Evolutionary conservation across 2,329 filamentous ascomycete species (phyloP).

Genomic region (Madurella fahalii): DNA sequence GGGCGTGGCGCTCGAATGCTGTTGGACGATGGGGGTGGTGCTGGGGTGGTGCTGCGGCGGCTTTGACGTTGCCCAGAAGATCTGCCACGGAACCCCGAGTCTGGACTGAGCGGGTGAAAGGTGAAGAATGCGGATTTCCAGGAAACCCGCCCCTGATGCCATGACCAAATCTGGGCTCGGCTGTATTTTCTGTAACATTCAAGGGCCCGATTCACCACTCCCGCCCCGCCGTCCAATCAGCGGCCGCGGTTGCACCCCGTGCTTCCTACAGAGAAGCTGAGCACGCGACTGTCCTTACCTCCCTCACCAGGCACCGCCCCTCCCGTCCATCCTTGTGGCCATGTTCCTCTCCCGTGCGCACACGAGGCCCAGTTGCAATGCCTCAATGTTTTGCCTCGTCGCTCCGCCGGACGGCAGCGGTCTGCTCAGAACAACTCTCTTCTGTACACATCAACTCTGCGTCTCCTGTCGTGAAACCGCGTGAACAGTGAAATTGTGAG

Average conservation of each 20-base stretch:
- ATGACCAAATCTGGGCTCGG: too few species aligned
- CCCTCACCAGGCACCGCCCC: slow-evolving; percentile 9
- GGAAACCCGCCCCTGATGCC: too few species aligned
- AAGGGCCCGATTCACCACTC: neutral
- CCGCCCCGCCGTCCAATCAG: slow-evolving; percentile 19
- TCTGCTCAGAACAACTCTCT: neutral
- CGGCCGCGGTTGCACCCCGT: slow-evolving; percentile 17
- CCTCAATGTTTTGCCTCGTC: neutral
- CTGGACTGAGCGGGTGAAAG: neutral
- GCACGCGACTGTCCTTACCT: slow-evolving; percentile 24
- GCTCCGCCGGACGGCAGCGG: neutral
- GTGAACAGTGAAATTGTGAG: too few species aligned
- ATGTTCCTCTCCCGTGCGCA: slow-evolving; percentile 1
- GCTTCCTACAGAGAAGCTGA: slow-evolving; percentile 23
- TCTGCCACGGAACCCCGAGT: neutral
- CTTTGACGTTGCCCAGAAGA: neutral
- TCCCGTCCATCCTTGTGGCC: neutral
- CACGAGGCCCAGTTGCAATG: slow-evolving; percentile 6
- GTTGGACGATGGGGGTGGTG: slow-evolving; percentile 6
- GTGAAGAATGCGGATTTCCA: neutral
- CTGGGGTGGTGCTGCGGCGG: slow-evolving; percentile 1
- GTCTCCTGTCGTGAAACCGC: too few species aligned
- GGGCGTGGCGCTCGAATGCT: neutral
- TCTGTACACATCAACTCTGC: too few species aligned
- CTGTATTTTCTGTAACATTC: slow-evolving; percentile 4